A percentile compares a stretch with the other conserved stretches of the same genome.
These are phyloP conservation scores for Neospermospora avenae DNA, from an alignment of 2,329 filamentous ascomycete genomes.

Conservation along the genomic window DNA sequence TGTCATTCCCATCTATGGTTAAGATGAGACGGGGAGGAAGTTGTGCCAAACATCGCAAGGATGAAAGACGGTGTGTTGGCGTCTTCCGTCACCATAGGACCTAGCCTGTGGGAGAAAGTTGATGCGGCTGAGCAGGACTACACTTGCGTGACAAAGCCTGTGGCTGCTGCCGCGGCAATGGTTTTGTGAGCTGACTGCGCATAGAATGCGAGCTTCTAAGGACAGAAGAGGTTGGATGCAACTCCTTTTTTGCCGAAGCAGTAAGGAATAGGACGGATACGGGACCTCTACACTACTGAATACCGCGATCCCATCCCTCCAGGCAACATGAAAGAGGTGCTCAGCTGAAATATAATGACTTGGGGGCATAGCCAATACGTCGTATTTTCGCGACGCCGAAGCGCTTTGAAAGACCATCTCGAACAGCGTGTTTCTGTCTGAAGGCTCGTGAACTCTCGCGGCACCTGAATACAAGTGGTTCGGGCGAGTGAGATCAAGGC, in stretches of 20 bases:
- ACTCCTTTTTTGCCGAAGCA: conserved; percentile 33
- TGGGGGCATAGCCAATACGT: conserved; percentile 33
- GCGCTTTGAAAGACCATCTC: conserved; percentile 26
- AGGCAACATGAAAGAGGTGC: conserved; percentile 15
- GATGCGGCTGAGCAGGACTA: conserved; percentile 62
- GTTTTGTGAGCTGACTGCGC: conserved; percentile 42
- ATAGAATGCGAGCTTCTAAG: conserved; percentile 29
- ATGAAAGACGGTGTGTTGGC: conserved; percentile 33
- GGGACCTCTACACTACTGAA: conserved; percentile 42
- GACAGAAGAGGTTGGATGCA: conserved; percentile 42
- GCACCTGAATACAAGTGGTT: conserved; percentile 45
- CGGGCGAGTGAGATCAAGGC: conserved; percentile 51
- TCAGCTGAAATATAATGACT: conserved; percentile 20
- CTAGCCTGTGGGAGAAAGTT: conserved; percentile 54
- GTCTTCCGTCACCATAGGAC: conserved; percentile 34
- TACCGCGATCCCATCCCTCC: conserved; percentile 31
- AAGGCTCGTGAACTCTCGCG: conserved; percentile 51
- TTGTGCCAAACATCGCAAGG: conserved; percentile 25
- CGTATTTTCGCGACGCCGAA: conserved; percentile 23
- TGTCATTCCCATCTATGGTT: conserved; percentile 39
- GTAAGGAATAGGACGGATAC: conserved; percentile 42
- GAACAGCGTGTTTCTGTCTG: conserved; percentile 37
- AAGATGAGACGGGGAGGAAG: conserved; percentile 33
- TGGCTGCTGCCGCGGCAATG: conserved; percentile 52
- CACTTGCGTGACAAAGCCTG: conserved; percentile 42